phyloP scores from a whole-genome alignment of 2,329 filamentous ascomycete species.

The Sarocladiaceae sp. region DNA sequence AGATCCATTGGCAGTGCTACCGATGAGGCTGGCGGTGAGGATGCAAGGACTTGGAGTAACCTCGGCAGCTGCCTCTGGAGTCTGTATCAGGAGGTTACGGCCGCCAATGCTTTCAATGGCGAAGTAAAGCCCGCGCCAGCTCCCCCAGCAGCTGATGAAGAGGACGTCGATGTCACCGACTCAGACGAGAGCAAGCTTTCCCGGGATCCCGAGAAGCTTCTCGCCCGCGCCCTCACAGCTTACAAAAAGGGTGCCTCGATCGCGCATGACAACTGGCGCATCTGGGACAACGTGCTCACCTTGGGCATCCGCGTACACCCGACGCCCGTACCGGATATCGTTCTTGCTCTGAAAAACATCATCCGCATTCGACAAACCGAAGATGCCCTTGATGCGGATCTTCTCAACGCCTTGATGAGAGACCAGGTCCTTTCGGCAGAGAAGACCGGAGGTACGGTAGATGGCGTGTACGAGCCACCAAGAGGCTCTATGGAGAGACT shows the following conservation, averaged over 20 bases:
- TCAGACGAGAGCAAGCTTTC: slow-evolving; percentile 21
- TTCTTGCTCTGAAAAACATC: slow-evolving; percentile 70
- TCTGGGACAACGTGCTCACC: slow-evolving; percentile 95
- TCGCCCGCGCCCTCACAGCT: slow-evolving; percentile 73
- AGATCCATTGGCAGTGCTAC: slow-evolving; percentile 66
- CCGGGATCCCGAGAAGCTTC: slow-evolving; percentile 54
- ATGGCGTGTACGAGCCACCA: slow-evolving; percentile 29
- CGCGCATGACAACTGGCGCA: slow-evolving; percentile 82
- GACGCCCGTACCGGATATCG: slow-evolving; percentile 68
- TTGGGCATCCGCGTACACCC: slow-evolving; percentile 75
- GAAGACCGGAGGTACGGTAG: slow-evolving; percentile 18
- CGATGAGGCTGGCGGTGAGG: slow-evolving; percentile 69
- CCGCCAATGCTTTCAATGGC: slow-evolving; percentile 24
- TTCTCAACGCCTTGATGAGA: slow-evolving; percentile 68
- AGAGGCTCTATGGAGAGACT: slow-evolving; percentile 59
- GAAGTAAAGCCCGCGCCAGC: slow-evolving; percentile 17
- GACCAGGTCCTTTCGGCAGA: slow-evolving; percentile 55
- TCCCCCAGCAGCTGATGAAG: slow-evolving; percentile 16
- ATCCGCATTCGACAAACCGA: slow-evolving; percentile 77
- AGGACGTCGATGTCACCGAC: slow-evolving; percentile 24
- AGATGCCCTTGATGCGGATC: slow-evolving; percentile 68
- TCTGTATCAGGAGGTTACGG: slow-evolving; percentile 53
- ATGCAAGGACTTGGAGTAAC: slow-evolving; percentile 94
- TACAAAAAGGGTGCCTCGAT: slow-evolving; percentile 83
- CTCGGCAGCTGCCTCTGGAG: slow-evolving; percentile 79